These are phyloP conservation scores for Penicillium arizonense DNA, from an alignment of 495 filamentous ascomycete species.

Conservation along the genomic window DNA sequence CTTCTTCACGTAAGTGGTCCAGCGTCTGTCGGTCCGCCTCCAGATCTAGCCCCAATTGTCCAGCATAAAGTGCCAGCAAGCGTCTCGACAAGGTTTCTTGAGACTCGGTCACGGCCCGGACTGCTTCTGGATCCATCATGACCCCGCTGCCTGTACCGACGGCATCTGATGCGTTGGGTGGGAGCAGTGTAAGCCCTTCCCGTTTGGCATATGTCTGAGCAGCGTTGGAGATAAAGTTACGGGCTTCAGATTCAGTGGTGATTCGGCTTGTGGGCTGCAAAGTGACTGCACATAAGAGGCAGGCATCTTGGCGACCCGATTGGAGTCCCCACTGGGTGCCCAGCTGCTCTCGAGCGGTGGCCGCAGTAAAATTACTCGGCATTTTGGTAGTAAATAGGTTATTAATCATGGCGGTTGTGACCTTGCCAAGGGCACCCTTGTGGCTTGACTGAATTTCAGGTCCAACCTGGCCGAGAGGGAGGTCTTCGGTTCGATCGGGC, in stretches of 20 bases:
- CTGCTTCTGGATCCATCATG: not conserved
- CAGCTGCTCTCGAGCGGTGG: not conserved
- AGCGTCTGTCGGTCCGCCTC: not conserved
- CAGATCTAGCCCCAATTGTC: not conserved
- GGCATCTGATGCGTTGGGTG: not conserved
- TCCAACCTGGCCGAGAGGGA: not conserved
- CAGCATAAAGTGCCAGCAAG: not conserved
- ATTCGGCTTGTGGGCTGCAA: not conserved
- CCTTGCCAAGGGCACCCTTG: not conserved
- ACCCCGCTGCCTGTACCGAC: not conserved
- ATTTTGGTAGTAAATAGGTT: not conserved
- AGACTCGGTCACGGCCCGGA: not conserved
- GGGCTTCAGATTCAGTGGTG: not conserved
- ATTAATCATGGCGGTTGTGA: not conserved
- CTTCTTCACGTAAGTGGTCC: not conserved
- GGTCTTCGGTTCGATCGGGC: not conserved
- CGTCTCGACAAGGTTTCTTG: not conserved
- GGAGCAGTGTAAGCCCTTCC: not conserved
- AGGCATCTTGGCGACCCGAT: not conserved
- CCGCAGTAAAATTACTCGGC: not conserved
- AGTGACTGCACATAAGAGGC: not conserved
- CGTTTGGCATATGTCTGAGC: not conserved
- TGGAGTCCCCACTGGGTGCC: not conserved
- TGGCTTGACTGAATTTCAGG: not conserved
- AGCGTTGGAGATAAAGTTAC: slow-evolving; percentile 4